Evolutionary conservation across 768 basidiomycete species (phyloP).

Genomic region (Exsudoporus frostii): DNA sequence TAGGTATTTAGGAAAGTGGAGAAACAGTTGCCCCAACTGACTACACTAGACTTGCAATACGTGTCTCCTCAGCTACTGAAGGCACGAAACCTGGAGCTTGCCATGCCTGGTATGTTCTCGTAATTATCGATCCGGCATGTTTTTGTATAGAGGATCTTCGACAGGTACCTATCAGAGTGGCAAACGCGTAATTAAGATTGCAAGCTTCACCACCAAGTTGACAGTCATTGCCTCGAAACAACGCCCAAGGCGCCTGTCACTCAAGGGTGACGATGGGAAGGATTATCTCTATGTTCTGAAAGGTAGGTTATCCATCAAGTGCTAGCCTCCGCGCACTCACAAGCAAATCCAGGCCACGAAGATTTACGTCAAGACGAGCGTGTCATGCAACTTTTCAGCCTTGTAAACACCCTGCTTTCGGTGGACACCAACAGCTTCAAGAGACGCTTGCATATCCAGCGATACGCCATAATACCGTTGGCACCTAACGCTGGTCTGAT

Average conservation of each 20-base stretch:
- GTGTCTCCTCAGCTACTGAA: conserved; percentile 91
- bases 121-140: neutral
- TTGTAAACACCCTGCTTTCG: conserved; percentile 91
- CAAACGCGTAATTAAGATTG: conserved; percentile 75
- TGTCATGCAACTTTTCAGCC: conserved; percentile 98
- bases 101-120: conserved; percentile 75
- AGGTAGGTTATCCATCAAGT: conserved; percentile 43
- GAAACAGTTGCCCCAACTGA: conserved; percentile 86
- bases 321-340: neutral
- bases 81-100: conserved; percentile 85
- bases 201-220: conserved; percentile 83
- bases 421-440: conserved; percentile 96
- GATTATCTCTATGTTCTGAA: conserved; percentile 93
- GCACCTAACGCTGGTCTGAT: conserved; percentile 93
- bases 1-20: conserved; percentile 96
- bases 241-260: conserved; percentile 81
- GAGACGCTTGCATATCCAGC: conserved; percentile 90
- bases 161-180: conserved; percentile 91
- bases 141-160: neutral
- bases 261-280: conserved; percentile 88
- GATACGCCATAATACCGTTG: conserved; percentile 88
- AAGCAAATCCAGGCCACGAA: conserved; percentile 72
- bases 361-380: conserved; percentile 98
- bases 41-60: conserved; percentile 92
- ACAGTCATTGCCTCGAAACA: conserved; percentile 97